Percentiles rank a stretch among this genome's conserved stretches.
These are phyloP conservation scores for Solanum chmielewskii DNA, from an alignment of 257 asterid species.

Conservation along the genomic window DNA sequence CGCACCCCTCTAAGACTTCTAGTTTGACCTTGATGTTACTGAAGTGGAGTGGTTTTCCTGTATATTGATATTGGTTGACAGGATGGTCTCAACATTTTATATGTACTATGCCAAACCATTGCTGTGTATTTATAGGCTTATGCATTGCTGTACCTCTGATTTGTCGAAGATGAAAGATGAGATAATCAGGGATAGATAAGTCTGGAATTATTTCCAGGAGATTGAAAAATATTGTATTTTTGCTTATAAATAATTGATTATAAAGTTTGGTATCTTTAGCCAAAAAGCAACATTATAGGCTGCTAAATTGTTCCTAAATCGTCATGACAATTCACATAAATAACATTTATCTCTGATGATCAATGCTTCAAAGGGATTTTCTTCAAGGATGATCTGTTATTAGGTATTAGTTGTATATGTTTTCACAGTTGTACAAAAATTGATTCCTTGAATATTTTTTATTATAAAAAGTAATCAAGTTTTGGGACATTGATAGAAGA, in stretches of 20 bases:
- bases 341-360: neutral
- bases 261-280: neutral
- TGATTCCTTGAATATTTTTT: neutral
- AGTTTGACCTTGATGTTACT: neutral
- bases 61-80: neutral
- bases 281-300: neutral
- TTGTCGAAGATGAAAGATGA: neutral
- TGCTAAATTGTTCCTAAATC: neutral
- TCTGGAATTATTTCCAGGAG: neutral
- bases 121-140: neutral
- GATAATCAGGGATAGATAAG: neutral
- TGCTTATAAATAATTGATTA: neutral
- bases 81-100: neutral
- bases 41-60: neutral
- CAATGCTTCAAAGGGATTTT: neutral
- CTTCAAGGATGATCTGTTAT: neutral
- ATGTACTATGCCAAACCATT: neutral
- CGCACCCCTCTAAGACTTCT: neutral
- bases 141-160: neutral
- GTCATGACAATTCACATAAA: neutral
- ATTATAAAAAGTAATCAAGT: neutral
- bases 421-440: neutral
- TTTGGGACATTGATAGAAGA: neutral
- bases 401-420: neutral
- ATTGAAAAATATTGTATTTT: neutral